Conservation (phyloP, 805 yeast species). For the Wilhelminamyces savonicus region DNA sequence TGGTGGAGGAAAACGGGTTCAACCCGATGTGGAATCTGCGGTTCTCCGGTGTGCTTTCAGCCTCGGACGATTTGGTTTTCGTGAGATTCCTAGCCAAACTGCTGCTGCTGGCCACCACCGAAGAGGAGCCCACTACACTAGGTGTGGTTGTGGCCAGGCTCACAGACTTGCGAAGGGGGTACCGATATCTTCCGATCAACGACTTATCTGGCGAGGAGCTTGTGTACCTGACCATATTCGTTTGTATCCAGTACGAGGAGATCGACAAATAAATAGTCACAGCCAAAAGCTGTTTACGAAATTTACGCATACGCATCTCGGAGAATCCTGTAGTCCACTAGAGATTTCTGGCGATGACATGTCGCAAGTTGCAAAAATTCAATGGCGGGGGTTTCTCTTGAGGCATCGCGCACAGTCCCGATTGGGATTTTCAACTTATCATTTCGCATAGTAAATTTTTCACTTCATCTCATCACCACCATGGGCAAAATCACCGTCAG, state of each 20-base stretch:
- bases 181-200: conserved; percentile 71
- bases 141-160: conserved; percentile 63
- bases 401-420: too few species aligned
- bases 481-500: conserved; percentile 66
- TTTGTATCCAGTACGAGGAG: conserved; percentile 22
- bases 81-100: conserved; percentile 47
- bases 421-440: too few species aligned
- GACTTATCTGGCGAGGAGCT: conserved; percentile 77
- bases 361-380: too few species aligned
- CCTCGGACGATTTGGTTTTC: conserved; percentile 45
- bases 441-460: too few species aligned
- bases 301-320: too few species aligned
- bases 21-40: conserved; percentile 76
- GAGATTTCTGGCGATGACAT: too few species aligned
- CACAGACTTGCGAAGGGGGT: conserved; percentile 66
- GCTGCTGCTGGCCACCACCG: conserved; percentile 13
- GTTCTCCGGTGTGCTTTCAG: conserved; percentile 37
- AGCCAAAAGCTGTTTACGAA: too few species aligned
- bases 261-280: too few species aligned
- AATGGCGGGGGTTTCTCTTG: too few species aligned
- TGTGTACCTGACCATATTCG: conserved; percentile 45
- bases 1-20: conserved; percentile 67
- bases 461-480: too few species aligned
- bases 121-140: conserved; percentile 23
- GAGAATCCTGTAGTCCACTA: too few species aligned